Base-by-base conservation (phyloP, 164 flowering plant species). In the Tinospora cordifolia region DNA sequence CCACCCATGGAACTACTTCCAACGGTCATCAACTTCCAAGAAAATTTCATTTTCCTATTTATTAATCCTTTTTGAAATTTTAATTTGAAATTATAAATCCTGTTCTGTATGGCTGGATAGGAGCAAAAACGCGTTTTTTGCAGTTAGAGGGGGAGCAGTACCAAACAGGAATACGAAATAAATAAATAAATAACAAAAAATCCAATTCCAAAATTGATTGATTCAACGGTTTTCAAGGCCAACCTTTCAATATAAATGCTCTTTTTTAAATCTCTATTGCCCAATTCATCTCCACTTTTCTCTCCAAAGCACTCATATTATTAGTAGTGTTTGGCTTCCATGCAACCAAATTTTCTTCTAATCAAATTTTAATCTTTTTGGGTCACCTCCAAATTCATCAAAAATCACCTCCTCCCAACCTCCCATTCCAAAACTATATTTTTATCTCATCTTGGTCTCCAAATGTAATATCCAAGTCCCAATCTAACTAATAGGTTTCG, bases 151-250 rank as follows among this genome's bases (percentile, higher is more conserved):
- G 19, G 1, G n/a, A 51, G 58, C 22, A 19, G 21, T 19, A 22
- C 60, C 60, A 54, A 54, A 54, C 60, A 54, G 11, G 60, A 54
- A 19, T n/a, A n/a, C n/a, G n/a, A n/a, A n/a, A n/a, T n/a, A n/a
- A n/a, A n/a, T n/a, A n/a, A n/a, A n/a, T n/a, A n/a, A 51, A 51
- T 51, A 22, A 51, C n/a, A 51, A 21, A 51, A 47, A 47, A 54
- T 19, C n/a, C 24, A 54, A 15, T 10, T 54, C 60, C 60, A 54
- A 30, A 54, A 54, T 54, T 54, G 60, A 54, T 19, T 54, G 60
- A 54, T 54, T 54, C 60, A 54, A 54, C 60, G 60, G 10, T 54
- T 54, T 54, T 54, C 60, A 54, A 54, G 60, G 60, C 2, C 60
- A 24, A 51, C 59, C 59, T 22, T 17, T 51, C 3, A 51, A 17